Conservation (phyloP, 192 early-diverging fungal species). For the Linnemannia exigua region DNA sequence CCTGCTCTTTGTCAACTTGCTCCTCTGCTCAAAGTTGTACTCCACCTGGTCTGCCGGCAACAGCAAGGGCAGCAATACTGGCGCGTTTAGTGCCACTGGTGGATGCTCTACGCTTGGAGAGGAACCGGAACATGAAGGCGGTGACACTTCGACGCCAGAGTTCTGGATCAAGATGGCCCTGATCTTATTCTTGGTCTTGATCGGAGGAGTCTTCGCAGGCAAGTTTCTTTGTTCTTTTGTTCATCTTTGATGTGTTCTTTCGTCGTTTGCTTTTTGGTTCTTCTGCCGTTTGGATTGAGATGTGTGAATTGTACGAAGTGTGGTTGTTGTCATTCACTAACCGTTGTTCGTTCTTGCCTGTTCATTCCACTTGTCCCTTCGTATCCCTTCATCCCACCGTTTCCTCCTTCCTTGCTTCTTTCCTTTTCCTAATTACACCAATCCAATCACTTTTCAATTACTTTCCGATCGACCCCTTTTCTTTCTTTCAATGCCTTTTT, state of each 20-base stretch:
- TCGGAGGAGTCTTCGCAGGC: conserved; percentile 88
- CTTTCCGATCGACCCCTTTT: not conserved
- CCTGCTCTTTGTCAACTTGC: conserved; percentile 35
- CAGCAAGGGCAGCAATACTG: not conserved
- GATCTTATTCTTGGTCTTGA: conserved; percentile 76
- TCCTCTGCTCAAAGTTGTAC: conserved; percentile 37
- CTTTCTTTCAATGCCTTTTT: not conserved
- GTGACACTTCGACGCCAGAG: conserved; percentile 39
- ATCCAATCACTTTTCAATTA: not conserved
- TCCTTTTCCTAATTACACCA: not conserved
- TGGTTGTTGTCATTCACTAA: not conserved
- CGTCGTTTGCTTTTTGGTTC: not conserved
- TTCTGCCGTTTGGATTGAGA: not conserved
- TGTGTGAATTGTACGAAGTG: not conserved
- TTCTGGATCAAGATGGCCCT: conserved; percentile 62
- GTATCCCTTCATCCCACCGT: not conserved
- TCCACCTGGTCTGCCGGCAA: conserved; percentile 14
- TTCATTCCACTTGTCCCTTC: conserved; percentile 10
- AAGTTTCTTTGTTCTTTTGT: conserved; percentile 24
- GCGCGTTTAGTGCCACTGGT: not conserved
- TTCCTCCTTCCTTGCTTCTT: not conserved
- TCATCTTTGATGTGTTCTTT: not conserved
- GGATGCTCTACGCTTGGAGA: not conserved
- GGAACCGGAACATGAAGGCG: conserved; percentile 17
- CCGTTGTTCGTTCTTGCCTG: conserved; percentile 8